Conservation (phyloP, 75 land plant genomes). For the Cryptomeria japonica region DNA sequence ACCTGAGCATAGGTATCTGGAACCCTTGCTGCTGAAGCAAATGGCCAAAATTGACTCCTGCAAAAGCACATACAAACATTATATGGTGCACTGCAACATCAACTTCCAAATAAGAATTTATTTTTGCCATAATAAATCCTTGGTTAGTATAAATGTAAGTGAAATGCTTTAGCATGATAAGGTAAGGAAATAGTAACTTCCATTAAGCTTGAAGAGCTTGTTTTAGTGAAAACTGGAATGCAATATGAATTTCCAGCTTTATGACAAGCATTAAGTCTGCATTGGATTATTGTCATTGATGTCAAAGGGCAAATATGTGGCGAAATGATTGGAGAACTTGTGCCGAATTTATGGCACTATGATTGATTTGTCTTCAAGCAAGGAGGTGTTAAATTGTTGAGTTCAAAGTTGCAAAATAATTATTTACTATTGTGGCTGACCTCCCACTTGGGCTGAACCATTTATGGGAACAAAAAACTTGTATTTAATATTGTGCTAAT, state of each 20-base stretch:
- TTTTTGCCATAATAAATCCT: background rate
- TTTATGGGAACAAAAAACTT: too few relatives aligned
- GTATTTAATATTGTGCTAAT: too few relatives aligned
- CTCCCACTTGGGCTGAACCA: too few relatives aligned
- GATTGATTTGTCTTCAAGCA: too few relatives aligned
- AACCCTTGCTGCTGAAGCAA: slow-evolving; percentile 87
- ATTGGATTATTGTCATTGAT: too few relatives aligned
- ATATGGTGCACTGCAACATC: slow-evolving; percentile 7
- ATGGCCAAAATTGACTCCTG: slow-evolving; percentile 87
- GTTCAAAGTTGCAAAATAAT: too few relatives aligned
- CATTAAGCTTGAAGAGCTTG: background rate
- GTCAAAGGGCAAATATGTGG: too few relatives aligned
- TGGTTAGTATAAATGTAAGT: background rate
- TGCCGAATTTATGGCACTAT: too few relatives aligned
- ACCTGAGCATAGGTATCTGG: slow-evolving; percentile 93
- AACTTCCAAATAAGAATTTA: background rate
- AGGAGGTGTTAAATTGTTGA: too few relatives aligned
- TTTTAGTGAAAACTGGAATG: background rate
- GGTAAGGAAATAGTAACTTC: background rate
- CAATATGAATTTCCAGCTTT: background rate
- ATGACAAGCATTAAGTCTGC: background rate
- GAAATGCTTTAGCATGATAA: background rate
- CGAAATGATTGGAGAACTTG: too few relatives aligned
- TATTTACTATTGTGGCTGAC: too few relatives aligned
- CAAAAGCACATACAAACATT: slow-evolving; percentile 16